Conservation (phyloP, 768 basidiomycete genomes). For the Kwoniella sp. region DNA sequence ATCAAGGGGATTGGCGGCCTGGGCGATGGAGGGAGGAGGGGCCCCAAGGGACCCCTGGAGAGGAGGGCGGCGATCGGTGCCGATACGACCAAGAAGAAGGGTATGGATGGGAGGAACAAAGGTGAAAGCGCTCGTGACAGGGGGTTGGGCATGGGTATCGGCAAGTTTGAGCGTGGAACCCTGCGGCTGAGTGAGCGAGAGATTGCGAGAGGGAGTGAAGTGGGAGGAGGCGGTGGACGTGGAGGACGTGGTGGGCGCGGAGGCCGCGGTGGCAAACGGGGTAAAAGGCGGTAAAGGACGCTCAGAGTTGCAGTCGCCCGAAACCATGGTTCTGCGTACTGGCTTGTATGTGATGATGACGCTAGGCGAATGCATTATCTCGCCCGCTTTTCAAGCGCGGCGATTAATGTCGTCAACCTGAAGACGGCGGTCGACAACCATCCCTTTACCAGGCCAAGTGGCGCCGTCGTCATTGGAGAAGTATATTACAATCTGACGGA, state of each 20-base stretch:
- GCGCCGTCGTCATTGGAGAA: too few species aligned
- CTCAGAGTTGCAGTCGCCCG: too few species aligned
- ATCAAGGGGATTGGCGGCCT: slow-evolving; percentile 36
- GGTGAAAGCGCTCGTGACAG: slow-evolving; percentile 26
- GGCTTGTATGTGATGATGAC: too few species aligned
- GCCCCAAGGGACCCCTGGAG: slow-evolving; percentile 15
- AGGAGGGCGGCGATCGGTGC: slow-evolving; percentile 14
- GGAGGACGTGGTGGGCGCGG: slow-evolving; percentile 10
- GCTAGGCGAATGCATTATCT: too few species aligned
- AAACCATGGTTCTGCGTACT: too few species aligned
- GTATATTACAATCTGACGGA: too few species aligned
- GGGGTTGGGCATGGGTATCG: slow-evolving; percentile 48
- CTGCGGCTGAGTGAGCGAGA: slow-evolving; percentile 46
- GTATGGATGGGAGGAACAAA: slow-evolving; percentile 37
- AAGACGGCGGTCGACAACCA: too few species aligned
- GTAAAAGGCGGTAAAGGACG: background rate
- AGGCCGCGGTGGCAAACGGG: slow-evolving; percentile 3
- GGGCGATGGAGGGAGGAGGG: slow-evolving; percentile 20
- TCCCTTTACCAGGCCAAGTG: too few species aligned
- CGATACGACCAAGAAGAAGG: slow-evolving; percentile 20
- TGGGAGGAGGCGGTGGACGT: slow-evolving; percentile 5
- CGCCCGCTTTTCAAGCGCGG: too few species aligned
- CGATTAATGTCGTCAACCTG: too few species aligned
- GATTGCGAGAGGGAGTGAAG: slow-evolving; percentile 35
- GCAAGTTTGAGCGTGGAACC: slow-evolving; percentile 45